These are phyloP conservation scores for Termitomyces sp. DNA, from an alignment of 768 basidiomycete genomes.

Conservation along the genomic window DNA sequence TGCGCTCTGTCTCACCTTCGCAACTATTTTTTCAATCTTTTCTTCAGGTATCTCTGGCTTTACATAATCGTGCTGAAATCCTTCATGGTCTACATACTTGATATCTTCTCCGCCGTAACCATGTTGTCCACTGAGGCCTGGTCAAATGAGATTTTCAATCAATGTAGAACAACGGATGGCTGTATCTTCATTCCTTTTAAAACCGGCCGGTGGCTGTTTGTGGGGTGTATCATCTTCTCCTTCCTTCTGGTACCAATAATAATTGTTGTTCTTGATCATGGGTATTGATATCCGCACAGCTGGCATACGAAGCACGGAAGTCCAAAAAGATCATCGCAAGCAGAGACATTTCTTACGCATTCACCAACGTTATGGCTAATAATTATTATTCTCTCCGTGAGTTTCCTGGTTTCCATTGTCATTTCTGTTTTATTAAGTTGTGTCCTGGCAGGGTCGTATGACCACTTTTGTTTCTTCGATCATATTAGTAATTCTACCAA, in stretches of 20 bases:
- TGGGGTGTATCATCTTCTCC: slow-evolving; percentile 98
- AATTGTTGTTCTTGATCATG: not conserved
- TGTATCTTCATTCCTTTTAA: slow-evolving; percentile 87
- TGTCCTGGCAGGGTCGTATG: slow-evolving; percentile 70
- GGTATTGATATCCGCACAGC: slow-evolving; percentile 36
- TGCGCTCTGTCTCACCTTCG: slow-evolving; percentile 30
- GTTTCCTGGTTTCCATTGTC: slow-evolving; percentile 25
- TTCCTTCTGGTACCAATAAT: slow-evolving; percentile 75
- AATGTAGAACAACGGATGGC: slow-evolving; percentile 57
- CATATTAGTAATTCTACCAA: slow-evolving; percentile 96
- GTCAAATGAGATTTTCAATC: slow-evolving; percentile 87
- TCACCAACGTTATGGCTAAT: slow-evolving; percentile 97
- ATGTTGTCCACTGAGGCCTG: slow-evolving; percentile 91
- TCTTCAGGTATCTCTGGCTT: slow-evolving; percentile 81
- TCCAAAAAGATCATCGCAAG: slow-evolving; percentile 91
- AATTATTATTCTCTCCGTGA: slow-evolving; percentile 93
- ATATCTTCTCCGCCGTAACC: slow-evolving; percentile 96
- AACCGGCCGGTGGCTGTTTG: slow-evolving; percentile 94
- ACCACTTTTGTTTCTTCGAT: slow-evolving; percentile 97
- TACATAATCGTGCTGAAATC: slow-evolving; percentile 94
- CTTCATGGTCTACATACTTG: slow-evolving; percentile 93
- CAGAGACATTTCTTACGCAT: slow-evolving; percentile 96
- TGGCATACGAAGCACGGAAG: slow-evolving; percentile 91
- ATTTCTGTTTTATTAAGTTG: slow-evolving; percentile 7
- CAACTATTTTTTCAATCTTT: not conserved